phyloP scores from a whole-genome alignment of 148 eudicot genomes.

The Cornus controversa region DNA sequence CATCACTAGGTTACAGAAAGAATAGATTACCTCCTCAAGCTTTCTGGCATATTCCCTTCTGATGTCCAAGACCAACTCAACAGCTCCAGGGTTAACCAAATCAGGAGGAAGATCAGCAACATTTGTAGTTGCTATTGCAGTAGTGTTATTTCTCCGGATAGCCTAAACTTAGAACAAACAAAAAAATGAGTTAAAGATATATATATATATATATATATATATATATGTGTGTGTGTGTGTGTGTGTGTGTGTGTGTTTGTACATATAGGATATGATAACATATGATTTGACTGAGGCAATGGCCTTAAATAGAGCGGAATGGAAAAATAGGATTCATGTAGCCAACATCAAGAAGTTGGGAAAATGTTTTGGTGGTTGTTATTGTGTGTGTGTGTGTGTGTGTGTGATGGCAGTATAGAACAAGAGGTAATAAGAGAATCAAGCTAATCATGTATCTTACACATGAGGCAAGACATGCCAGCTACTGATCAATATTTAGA shows the following conservation, averaged over 20 bases:
- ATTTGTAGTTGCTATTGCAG: conserved; percentile 23
- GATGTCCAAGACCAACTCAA: conserved; percentile 57
- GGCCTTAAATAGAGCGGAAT: too few relatives aligned
- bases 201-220: neutral
- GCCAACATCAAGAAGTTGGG: too few relatives aligned
- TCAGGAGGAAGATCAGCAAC: conserved; percentile 51
- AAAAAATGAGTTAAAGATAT: neutral
- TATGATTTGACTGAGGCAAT: too few relatives aligned
- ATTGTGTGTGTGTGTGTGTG: neutral
- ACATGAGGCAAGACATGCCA: too few relatives aligned
- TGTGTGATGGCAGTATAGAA: too few relatives aligned
- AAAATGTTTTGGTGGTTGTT: too few relatives aligned
- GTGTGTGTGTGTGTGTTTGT: too few relatives aligned
- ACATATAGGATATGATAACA: too few relatives aligned
- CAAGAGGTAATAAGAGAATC: too few relatives aligned
- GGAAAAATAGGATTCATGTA: too few relatives aligned
- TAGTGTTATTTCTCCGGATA: conserved; percentile 41
- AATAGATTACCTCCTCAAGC: conserved; percentile 63
- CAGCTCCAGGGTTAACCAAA: conserved; percentile 48
- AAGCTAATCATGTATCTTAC: too few relatives aligned
- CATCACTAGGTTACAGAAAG: neutral
- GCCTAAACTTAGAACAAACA: conserved; percentile 37
- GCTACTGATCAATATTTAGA: too few relatives aligned
- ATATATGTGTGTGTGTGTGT: neutral
- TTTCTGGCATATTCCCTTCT: conserved; percentile 78